Evolutionary conservation across 2,329 filamentous ascomycete genomes (phyloP), one percentile per base, ranked within the genome.

Genomic region (Dothideomycetes sp.): DNA sequence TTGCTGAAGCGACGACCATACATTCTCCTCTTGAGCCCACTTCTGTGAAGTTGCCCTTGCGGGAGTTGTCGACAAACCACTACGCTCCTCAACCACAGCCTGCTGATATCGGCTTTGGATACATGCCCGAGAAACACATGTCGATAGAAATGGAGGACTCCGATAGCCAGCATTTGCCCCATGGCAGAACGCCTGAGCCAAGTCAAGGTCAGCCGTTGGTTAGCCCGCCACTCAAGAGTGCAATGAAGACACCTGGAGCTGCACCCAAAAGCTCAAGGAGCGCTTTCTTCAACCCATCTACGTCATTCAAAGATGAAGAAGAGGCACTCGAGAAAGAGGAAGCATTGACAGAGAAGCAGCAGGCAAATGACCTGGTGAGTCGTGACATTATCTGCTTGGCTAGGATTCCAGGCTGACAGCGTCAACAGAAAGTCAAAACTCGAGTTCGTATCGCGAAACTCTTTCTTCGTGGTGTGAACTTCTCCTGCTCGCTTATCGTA

Each of bases 401-500:
- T 14, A 8, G 18, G 11, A 8, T 16, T 17, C 18, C 7, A 16
- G n/a, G 11, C 7, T 22, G 19, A 34, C 15, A 8, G 14, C 2
- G 19, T 19, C 12, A 24, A 34, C 57, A 94, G 89, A 93, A 84
- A 81, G 77, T 94, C 60, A 96, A 95, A 68, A 81, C 81, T 27
- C 78, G 86, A 50, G 88, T 96, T 24, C 79, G 91, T 34, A 72
- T 96, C 62, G 91, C 89, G 51, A 98, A 98, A 69, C 81, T 96
- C 52, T 77, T 94, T 46, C 79, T 98, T n/a, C 82, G 91, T 49
- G 82, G 86, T 41, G 84, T 96, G 65, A 95, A 89, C 72, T 96
- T 98, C 63, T 87, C 85, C 62, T 98, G 91, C 70, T 89, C 84
- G 60, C 72, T 96, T 45, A 95, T 98, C 58, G 85, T 98, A 49